A percentile compares a stretch with the other conserved stretches of the same genome.
Evolutionary conservation across 192 early-diverging fungal species (phyloP).

Genomic region (Coemansia sp.): DNA sequence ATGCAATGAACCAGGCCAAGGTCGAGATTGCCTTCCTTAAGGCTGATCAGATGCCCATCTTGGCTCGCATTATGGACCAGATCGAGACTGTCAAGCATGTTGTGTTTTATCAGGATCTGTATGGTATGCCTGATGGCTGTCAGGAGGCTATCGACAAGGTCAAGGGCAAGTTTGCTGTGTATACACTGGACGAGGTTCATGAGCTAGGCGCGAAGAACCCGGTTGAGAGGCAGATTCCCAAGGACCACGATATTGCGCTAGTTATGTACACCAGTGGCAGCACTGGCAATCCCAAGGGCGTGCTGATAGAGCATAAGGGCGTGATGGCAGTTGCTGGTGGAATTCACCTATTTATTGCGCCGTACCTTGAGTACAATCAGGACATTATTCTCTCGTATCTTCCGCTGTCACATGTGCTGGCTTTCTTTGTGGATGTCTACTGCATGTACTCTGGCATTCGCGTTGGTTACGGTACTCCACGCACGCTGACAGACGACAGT

Average conservation of each 20-base stretch:
- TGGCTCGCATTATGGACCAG: conserved; percentile 27
- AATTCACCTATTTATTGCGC: conserved; percentile 37
- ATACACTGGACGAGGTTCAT: conserved; percentile 70
- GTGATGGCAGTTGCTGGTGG: conserved; percentile 67
- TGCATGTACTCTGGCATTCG: conserved; percentile 65
- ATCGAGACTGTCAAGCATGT: conserved; percentile 60
- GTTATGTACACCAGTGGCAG: conserved; percentile 93
- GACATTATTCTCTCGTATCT: conserved; percentile 76
- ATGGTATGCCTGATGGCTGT: conserved; percentile 54
- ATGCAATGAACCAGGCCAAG: conserved; percentile 87
- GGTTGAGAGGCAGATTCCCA: conserved; percentile 20
- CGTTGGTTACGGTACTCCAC: conserved; percentile 65
- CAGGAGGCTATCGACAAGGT: conserved; percentile 61
- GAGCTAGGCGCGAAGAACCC: conserved; percentile 67
- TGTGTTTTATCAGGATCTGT: conserved; percentile 60
- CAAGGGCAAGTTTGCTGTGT: conserved; percentile 47
- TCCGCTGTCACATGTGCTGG: conserved; percentile 85
- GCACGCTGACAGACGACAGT: conserved; percentile 75
- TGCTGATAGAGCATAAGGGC: conserved; percentile 79
- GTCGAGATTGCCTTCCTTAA: conserved; percentile 67
- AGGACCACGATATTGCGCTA: conserved; percentile 63
- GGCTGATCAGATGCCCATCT: conserved; percentile 57
- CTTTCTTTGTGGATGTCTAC: conserved; percentile 76
- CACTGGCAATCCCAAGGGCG: conserved; percentile 94
- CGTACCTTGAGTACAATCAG: conserved; percentile 39